Evolutionary conservation across 768 basidiomycete species (phyloP).

Genomic region (Pleurotus citrinopileatus): DNA sequence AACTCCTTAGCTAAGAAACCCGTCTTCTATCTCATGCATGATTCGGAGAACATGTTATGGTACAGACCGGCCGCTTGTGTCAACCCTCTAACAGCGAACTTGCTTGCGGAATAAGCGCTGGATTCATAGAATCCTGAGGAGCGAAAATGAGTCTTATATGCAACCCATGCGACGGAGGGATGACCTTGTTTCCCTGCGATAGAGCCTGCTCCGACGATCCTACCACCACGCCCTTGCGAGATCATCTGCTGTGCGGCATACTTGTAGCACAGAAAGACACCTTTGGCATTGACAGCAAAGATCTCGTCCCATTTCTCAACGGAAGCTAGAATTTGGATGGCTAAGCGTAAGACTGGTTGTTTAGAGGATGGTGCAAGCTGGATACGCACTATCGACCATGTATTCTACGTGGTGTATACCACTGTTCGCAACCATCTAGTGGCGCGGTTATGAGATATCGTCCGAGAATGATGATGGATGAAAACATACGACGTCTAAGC

Average conservation of each 20-base stretch:
- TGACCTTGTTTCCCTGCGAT: conserved; percentile 26
- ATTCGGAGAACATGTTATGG: background rate
- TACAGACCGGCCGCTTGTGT: conserved; percentile 35
- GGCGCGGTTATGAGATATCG: background rate
- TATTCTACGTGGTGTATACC: conserved; percentile 19
- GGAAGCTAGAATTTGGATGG: conserved; percentile 26
- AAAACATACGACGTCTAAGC: conserved; percentile 27
- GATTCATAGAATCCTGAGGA: background rate
- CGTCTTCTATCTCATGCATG: background rate
- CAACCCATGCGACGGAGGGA: background rate
- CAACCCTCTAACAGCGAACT: conserved; percentile 38
- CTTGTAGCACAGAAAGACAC: conserved; percentile 61
- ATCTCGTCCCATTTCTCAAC: conserved; percentile 37
- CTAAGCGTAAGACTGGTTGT: background rate
- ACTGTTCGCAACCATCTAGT: conserved; percentile 32
- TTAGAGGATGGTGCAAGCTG: background rate
- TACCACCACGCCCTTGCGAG: conserved; percentile 45
- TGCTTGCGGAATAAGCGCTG: conserved; percentile 29
- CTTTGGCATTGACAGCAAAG: conserved; percentile 52
- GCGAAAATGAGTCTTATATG: background rate
- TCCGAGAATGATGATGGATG: background rate
- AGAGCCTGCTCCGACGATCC: conserved; percentile 48
- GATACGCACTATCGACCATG: conserved; percentile 21
- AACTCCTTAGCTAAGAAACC: conserved; percentile 37
- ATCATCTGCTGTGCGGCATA: conserved; percentile 65